A percentile compares a stretch with the other conserved stretches of the same genome.
phyloP scores from a whole-genome alignment of 441 rosid species.

The Theobroma grandiflorum region DNA sequence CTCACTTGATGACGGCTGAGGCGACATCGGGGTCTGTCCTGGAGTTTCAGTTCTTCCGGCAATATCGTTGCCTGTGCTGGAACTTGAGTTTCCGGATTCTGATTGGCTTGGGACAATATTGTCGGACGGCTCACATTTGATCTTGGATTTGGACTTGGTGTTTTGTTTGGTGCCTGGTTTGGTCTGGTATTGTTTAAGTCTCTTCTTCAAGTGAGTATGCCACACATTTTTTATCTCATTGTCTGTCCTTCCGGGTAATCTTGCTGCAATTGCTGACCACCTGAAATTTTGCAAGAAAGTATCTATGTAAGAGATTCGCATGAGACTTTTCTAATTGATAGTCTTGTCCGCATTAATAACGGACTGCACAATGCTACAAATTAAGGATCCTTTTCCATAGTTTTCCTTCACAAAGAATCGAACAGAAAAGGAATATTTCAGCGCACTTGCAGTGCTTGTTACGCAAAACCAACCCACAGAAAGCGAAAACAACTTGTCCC shows the following conservation, averaged over 20 bases:
- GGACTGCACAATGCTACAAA: too few species aligned
- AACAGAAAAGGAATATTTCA: neutral
- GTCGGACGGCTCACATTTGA: conserved; percentile 2
- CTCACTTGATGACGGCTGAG: conserved; percentile 62
- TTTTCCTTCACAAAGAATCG: neutral
- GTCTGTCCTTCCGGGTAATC: conserved; percentile 84
- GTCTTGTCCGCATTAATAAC: too few species aligned
- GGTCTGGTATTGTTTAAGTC: conserved; percentile 47
- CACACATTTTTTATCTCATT: conserved; percentile 95
- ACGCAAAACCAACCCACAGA: neutral
- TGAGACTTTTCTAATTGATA: neutral
- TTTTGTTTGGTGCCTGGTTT: conserved; percentile 13
- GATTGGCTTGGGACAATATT: conserved; percentile 10
- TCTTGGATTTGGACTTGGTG: neutral
- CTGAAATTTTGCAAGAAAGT: conserved; percentile 35
- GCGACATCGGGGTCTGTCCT: conserved; percentile 35
- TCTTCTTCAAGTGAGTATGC: conserved; percentile 95
- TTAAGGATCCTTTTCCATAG: neutral
- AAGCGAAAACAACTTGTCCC: neutral
- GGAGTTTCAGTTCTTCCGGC: conserved; percentile 22
- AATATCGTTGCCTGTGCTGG: neutral
- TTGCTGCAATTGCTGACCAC: conserved; percentile 92
- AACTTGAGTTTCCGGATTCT: conserved; percentile 17
- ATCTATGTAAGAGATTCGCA: neutral
- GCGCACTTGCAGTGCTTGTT: neutral